A percentile compares a stretch with the other conserved stretches of the same genome.
Conservation (phyloP, 176 grass and related monocot species). For the Secale cereale region DNA sequence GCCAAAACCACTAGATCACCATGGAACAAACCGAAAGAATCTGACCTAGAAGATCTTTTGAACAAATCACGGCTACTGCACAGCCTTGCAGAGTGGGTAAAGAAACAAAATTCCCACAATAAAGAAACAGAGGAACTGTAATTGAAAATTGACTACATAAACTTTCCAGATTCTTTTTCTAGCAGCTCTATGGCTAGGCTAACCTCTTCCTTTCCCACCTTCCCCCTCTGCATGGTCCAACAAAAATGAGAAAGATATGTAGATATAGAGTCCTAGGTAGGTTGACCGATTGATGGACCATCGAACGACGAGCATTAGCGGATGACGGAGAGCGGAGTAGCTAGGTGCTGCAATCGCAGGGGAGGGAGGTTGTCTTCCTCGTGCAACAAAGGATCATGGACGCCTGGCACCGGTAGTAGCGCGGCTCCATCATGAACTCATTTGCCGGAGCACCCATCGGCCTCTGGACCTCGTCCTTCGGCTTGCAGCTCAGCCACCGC, state of each 20-base stretch:
- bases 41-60: too few relatives aligned
- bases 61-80: too few relatives aligned
- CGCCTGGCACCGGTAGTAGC: slow-evolving; percentile 41
- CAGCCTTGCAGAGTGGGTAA: too few relatives aligned
- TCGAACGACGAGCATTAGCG: background rate
- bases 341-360: background rate
- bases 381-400: background rate
- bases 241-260: too few relatives aligned
- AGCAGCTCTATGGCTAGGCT: too few relatives aligned
- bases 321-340: too few relatives aligned
- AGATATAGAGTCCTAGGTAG: background rate
- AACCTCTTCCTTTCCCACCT: too few relatives aligned
- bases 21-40: background rate
- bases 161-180: too few relatives aligned
- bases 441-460: slow-evolving; percentile 44
- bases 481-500: slow-evolving; percentile 42
- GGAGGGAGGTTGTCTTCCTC: background rate
- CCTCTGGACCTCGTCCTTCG: slow-evolving; percentile 8
- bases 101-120: too few relatives aligned
- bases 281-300: background rate
- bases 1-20: background rate
- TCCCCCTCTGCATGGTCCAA: too few relatives aligned
- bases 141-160: too few relatives aligned
- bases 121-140: too few relatives aligned
- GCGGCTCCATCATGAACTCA: slow-evolving; percentile 76